These are phyloP conservation scores for Boletus rubroflammeus DNA, from an alignment of 768 basidiomycete species.

Conservation along the genomic window DNA sequence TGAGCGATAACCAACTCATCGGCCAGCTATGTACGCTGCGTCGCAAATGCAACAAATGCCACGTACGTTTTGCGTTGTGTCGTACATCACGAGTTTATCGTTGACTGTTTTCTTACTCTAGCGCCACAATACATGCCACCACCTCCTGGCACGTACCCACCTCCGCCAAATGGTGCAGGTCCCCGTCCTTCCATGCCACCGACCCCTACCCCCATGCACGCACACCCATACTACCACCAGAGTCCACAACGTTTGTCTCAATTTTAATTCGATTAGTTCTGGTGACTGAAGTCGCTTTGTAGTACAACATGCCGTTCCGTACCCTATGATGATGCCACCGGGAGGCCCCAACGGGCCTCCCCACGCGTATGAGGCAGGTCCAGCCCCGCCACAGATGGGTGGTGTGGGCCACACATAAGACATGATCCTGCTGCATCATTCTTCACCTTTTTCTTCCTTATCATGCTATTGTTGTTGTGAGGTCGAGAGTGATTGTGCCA, in stretches of 20 bases:
- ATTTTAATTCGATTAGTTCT: slow-evolving; percentile 17
- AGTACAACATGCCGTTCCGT: slow-evolving; percentile 86
- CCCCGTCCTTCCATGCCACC: slow-evolving; percentile 90
- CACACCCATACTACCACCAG: slow-evolving; percentile 86
- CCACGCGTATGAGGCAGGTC: slow-evolving; percentile 69
- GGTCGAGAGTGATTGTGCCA: slow-evolving; percentile 21
- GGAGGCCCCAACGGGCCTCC: slow-evolving; percentile 62
- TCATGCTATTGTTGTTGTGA: slow-evolving; percentile 27
- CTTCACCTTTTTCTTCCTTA: slow-evolving; percentile 4
- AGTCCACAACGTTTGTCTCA: slow-evolving; percentile 72
- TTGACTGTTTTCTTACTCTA: slow-evolving; percentile 24
- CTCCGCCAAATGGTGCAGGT: slow-evolving; percentile 72
- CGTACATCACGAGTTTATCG: background rate
- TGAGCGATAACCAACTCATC: slow-evolving; percentile 4
- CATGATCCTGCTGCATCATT: slow-evolving; percentile 11
- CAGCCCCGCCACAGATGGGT: slow-evolving; percentile 73
- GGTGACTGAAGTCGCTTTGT: slow-evolving; percentile 27
- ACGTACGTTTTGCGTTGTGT: slow-evolving; percentile 47
- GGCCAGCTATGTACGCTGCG: slow-evolving; percentile 72
- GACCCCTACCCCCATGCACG: slow-evolving; percentile 82
- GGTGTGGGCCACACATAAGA: slow-evolving; percentile 59
- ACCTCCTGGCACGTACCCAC: slow-evolving; percentile 72
- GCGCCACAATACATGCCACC: slow-evolving; percentile 79
- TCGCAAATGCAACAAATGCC: slow-evolving; percentile 87
- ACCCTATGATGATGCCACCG: slow-evolving; percentile 87